A percentile compares a stretch with the other conserved stretches of the same genome.
Conservation (phyloP, 2,329 filamentous ascomycete species). For the Pseudogymnoascus sp. region DNA sequence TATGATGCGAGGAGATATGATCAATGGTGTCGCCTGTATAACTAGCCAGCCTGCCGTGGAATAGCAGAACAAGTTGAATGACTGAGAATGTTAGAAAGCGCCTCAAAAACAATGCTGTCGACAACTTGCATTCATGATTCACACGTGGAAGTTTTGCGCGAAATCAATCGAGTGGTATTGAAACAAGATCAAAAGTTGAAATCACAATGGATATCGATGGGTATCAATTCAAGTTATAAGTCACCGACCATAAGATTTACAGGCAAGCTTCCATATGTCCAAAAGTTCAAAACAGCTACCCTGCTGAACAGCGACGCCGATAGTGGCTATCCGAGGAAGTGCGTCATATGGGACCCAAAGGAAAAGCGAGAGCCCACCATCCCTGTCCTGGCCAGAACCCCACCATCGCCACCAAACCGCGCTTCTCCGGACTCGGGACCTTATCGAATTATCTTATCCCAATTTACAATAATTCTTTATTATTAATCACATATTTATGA, state of each 20-base stretch:
- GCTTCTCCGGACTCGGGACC: slow-evolving; percentile 7
- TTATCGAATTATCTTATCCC: slow-evolving; percentile 8
- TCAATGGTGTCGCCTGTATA: slow-evolving; percentile 42
- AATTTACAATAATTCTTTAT: slow-evolving; percentile 4
- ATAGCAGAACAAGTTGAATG: slow-evolving; percentile 42
- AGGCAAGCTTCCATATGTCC: not conserved
- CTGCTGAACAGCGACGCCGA: not conserved
- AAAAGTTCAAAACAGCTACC: slow-evolving; percentile 4
- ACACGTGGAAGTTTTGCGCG: not conserved
- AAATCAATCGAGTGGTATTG: not conserved
- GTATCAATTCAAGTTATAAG: not conserved
- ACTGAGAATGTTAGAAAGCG: not conserved
- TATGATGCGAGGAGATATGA: slow-evolving; percentile 54
- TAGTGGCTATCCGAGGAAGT: not conserved
- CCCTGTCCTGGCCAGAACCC: slow-evolving; percentile 7
- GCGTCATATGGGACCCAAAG: not conserved
- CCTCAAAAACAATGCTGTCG: not conserved
- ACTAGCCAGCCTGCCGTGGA: slow-evolving; percentile 42
- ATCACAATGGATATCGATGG: not conserved
- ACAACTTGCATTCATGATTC: not conserved
- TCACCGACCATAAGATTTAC: not conserved
- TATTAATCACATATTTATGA: slow-evolving; percentile 8
- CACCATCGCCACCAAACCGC: slow-evolving; percentile 3
- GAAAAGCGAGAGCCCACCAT: not conserved
- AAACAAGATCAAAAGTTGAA: not conserved